Base-by-base conservation (phyloP, 148 eudicot species). In the Amaranthus hypochondriacus region DNA sequence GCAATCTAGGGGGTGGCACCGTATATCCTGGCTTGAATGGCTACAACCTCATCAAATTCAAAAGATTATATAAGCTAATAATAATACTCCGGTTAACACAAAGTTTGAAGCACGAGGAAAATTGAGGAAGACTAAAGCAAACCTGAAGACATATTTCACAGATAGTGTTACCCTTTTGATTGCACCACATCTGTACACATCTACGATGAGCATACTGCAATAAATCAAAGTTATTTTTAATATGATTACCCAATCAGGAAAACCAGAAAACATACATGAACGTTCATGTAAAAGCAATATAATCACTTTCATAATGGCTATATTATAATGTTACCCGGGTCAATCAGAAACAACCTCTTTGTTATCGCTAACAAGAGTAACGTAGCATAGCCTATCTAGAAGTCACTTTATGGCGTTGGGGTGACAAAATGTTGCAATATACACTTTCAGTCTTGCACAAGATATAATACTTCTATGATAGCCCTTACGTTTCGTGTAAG, bases 71-170 rank as follows among this genome's bases (percentile, higher is more conserved):
- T 55, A 21, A 72, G 46, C 60, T 6, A 39, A 49, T 56, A 79
- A 7, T 53, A n/a, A 48, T 11, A 9, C 50, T 69, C 15, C 39
- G 39, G 12, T 48, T 66, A 49, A 44, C 50, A 7, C 18, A 67
- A 67, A 10, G 14, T 14, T 39, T 71, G 57, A 71, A 71, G 58
- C 53, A 52, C 51, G 55, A 76, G 56, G 54, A 5, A 58, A 46
- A 62, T 49, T 4, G n/a, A 2, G 48, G 71, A 53, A 72, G 57
- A 72, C 42, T 15, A 55, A 56, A 80, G 68, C 9, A 68, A 66
- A 92, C 97, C 96, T 90, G 91, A 28, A 9, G 86, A 73, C 97
- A 90, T 18, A 92, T 92, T 81, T 92, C 97, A 56, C 97, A 92
- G 57, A 72, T 63, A 63, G 82, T 89, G 77, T 92, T 82, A 3